Evolutionary conservation across 768 basidiomycete genomes (phyloP), one percentile per base, ranked within the genome.

Genomic region (Psilocybe sp.): DNA sequence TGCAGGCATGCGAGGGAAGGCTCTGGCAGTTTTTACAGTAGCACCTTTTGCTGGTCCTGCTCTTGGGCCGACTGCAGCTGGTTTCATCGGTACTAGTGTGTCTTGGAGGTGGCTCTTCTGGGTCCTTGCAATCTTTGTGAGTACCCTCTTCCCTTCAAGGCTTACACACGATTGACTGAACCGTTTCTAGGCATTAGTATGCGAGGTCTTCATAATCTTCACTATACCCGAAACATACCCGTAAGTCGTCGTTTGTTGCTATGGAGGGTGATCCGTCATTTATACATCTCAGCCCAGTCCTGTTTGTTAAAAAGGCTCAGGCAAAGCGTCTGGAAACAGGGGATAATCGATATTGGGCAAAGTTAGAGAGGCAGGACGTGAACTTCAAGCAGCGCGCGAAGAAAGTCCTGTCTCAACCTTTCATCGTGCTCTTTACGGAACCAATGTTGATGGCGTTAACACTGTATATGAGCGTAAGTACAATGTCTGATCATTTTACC

Each of bases 31-130:
- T 15, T 90, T 86, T 52, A 78, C 80, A 0, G 65, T 82, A 7
- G 78, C 80, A 11, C 84, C 86, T 0, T 89, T 89, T 59, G 78
- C 82, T 2, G 88, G 85, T 35, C 86, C 85, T 3, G 75, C 77
- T 4, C 53, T 82, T 5, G 82, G 82, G 0, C 83, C 83, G 3
- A 72, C 80, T 19, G 71, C 79, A 10, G 79, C 70, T 35, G 78
- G 77, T 3, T 78, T 73, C 51, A 65, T 80, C 15, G 65, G 63
- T 20, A 57, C 71, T 57, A 69, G 68, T 32, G 66, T 75, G 0
- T 76, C 76, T 2, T 89, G 85, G 82, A 71, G 82, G 34, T 86
- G 81, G 81, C 60, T 84, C 7, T 89, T 84, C 63, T 86, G 83
- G 82, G 69, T 84, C 43, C 65, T 81, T 48, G 67, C 82, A 16